Evolutionary conservation across 2,329 filamentous ascomycete species (phyloP), one percentile per base, ranked within the genome.

Genomic region (Aspergillus neotritici): DNA sequence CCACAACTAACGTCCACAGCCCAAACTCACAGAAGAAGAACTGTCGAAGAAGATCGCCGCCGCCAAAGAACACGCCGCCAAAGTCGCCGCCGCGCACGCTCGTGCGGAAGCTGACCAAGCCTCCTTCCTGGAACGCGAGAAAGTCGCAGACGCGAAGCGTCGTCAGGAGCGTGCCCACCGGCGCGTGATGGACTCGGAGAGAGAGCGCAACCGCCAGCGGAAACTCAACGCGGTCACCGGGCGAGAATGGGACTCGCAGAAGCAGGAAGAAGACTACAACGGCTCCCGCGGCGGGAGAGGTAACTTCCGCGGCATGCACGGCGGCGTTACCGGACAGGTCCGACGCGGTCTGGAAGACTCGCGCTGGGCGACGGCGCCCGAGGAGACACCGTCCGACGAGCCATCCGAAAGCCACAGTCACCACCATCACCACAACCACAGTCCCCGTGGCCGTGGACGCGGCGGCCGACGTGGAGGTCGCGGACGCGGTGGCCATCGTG

Each of bases 21-120:
- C 77, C 3, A 82, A 82, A 63, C 72, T 84, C 34, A 84, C 80
- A 2, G 81, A 84, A 56, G 77, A 75, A 50, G 76, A 85, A 60
- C 71, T 86, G 6, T 73, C 72, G 3, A 76, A 74, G 35, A 78
- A 79, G 48, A 76, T 86, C 47, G 78, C 76, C 6, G 71, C 73
- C 30, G 83, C 83, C 54, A 74, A 75, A 49, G 72, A 82, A 51
- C 77, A 81, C 44, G 83, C 82, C 41, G 76, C 75, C 5, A 72
- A 76, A 38, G 71, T 79, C 11, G 72, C 74, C 7, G 79, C 77
- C 7, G 78, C 79, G 0, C 80, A 85, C 56, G 77, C 76, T 1
- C 74, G 80, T 17, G 80, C 80, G n/a, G 78, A 84, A 66, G 80
- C 79, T n/a, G 82, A 86, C 51, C 74, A 77, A 41, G 80, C 79